Conservation (phyloP, 2,329 filamentous ascomycete genomes). For the Ophiostoma sp. region DNA sequence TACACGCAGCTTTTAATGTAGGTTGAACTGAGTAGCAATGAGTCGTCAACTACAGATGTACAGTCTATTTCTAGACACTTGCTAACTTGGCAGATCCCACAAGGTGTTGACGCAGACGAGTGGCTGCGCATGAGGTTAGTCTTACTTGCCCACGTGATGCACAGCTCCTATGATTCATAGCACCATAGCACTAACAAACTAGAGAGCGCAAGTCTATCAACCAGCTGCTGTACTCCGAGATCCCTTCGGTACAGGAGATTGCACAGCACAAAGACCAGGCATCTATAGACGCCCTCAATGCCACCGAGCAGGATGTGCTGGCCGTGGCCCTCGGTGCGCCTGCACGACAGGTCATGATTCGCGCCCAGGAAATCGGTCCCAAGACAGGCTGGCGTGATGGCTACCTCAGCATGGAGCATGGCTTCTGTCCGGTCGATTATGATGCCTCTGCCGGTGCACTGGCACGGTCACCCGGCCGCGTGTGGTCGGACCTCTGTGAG, state of each 20-base stretch:
- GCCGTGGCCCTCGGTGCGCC: slow-evolving; percentile 50
- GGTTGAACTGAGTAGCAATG: background rate
- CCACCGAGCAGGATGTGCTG: slow-evolving; percentile 44
- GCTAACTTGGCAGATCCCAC: background rate
- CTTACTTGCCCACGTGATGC: background rate
- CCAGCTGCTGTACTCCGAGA: slow-evolving; percentile 17
- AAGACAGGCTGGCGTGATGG: slow-evolving; percentile 49
- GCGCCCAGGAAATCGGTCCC: slow-evolving; percentile 48
- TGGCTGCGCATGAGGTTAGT: slow-evolving; percentile 11
- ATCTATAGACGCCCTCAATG: slow-evolving; percentile 43
- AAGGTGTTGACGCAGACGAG: slow-evolving; percentile 11
- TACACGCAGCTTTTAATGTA: slow-evolving; percentile 8
- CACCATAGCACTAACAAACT: slow-evolving; percentile 16
- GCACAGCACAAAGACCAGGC: slow-evolving; percentile 34
- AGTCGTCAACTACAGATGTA: background rate
- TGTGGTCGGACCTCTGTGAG: slow-evolving; percentile 51
- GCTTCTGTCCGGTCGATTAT: slow-evolving; percentile 48
- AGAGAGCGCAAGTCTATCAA: slow-evolving; percentile 30
- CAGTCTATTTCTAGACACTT: background rate
- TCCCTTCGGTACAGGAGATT: slow-evolving; percentile 14
- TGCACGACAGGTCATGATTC: slow-evolving; percentile 48
- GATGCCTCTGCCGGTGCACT: slow-evolving; percentile 44
- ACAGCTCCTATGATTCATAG: background rate
- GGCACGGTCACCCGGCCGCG: slow-evolving; percentile 44
- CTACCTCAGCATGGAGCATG: slow-evolving; percentile 47